Evolutionary conservation across 2,329 filamentous ascomycete genomes (phyloP), one percentile per base, ranked within the genome.

Genomic region (Nannizzia gypsea): DNA sequence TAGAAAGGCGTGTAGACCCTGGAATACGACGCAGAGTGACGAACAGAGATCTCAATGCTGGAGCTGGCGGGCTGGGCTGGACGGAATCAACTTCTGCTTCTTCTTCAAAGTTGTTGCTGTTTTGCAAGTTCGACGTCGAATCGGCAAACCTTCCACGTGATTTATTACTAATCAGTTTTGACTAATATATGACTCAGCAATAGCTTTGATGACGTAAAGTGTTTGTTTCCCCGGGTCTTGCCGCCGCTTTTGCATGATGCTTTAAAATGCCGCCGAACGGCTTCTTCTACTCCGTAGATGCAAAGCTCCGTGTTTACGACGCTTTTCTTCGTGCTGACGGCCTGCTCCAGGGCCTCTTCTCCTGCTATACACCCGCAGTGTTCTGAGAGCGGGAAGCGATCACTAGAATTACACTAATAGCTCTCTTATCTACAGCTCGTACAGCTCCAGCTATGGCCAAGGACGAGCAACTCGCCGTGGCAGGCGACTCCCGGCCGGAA

Each of bases 381-480:
- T 17, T 3, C n/a, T 20, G 38, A 8, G 38, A 34, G 31, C 11
- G 31, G 11, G 31, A 34, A 36, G 9, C 9, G 31, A 13, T 9
- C 1, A 36, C 31, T 36, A 2, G 31, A 13, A 11, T 36, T 36
- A 36, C 31, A 36, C 31, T 36, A 36, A 13, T 36, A 36, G 9
- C 15, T n/a, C 15, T 20, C 44, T 50, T 50, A 13, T 11, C 17
- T 26, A 11, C 22, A 26, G 44, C 17, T 22, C 22, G n/a, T 8
- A 26, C 11, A 17, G 17, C 17, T 50, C 22, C 4, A 28, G 26
- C 22, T 13, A 52, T 52, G 48, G 48, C 6, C 55, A 65, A 69
- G 28, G 63, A 69, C 42, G 63, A 70, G 52, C 76, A 77, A 64
- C 58, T 59, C 55, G 20, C 64, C 63, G 61, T 64, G 50, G 55